Percentiles rank a stretch among this genome's conserved stretches.
Evolutionary conservation across 257 asterid species (phyloP).

Genomic region (Petunia axillaris): DNA sequence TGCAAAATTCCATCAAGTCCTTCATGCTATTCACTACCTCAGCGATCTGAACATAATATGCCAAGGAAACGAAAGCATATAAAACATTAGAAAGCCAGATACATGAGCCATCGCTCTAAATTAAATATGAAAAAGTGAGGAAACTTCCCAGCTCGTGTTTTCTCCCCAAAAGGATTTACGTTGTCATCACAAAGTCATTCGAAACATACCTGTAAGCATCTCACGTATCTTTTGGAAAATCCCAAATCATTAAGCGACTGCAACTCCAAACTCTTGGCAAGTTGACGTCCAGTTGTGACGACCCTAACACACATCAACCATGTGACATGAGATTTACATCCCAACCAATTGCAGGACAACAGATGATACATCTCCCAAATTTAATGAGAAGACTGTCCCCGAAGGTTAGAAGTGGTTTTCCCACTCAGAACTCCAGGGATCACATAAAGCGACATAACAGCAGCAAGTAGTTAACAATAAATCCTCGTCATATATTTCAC

Average conservation of each 20-base stretch:
- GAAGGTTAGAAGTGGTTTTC: background rate
- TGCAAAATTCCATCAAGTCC: conserved; percentile 89
- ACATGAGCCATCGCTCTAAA: background rate
- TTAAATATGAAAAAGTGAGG: background rate
- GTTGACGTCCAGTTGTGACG: conserved; percentile 95
- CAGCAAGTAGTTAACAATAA: background rate
- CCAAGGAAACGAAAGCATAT: conserved; percentile 18
- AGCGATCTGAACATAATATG: conserved; percentile 64
- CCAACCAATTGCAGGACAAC: background rate
- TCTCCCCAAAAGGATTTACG: background rate
- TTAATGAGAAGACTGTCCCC: background rate
- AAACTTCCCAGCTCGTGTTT: background rate
- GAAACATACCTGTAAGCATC: conserved; percentile 86
- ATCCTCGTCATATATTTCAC: background rate
- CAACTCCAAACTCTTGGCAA: conserved; percentile 89
- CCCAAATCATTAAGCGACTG: conserved; percentile 96
- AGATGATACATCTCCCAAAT: background rate
- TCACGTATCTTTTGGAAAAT: conserved; percentile 90
- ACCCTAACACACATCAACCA: conserved; percentile 54
- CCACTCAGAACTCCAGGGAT: background rate
- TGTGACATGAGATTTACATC: background rate
- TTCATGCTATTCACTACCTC: conserved; percentile 98
- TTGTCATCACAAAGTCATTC: background rate
- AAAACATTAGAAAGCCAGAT: conserved; percentile 7
- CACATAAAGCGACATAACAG: background rate